Base-by-base conservation (phyloP, 2,329 filamentous ascomycete species). In the Hymenoscyphus fraxineus region DNA sequence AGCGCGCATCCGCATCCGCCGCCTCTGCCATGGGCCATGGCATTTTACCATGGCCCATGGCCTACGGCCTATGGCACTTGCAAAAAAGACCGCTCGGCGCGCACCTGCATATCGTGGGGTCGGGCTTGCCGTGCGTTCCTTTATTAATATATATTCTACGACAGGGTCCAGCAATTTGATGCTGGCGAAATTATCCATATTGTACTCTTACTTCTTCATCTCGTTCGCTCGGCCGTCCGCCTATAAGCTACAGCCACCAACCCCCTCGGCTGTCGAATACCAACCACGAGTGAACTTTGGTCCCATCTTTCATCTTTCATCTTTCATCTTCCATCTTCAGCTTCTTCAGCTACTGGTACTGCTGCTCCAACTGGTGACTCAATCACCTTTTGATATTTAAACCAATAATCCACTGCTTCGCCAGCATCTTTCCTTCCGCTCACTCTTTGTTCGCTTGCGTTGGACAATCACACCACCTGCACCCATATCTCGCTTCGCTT, bases 161-260 rank as follows among this genome's bases (percentile, higher is more conserved):
- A 22, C 44, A 47, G 44, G 44, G 44, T 22, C 44, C 44, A 22
- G n/a, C n/a, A 10, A 19, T n/a, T 44, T n/a, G 19, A n/a, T n/a
- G 19, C 44, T 10, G 19, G 7, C 22, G n/a, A 22, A 35, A 19
- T 47, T 57, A 62, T 44, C 60, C 60, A 58, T 58, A 47, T 54
- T 61, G 15, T 51, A 27, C 27, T 27, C 27, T 27, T 27, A 27
- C 27, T 51, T 19, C 12, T 51, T 51, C 44, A 62, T 57, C 19
- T 62, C 54, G 19, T 47, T 44, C 35, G 47, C 16, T 32, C 31
- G 31, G 27, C 55, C 27, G 27, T 27, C 27, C 27, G 31, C 55
- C 27, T 57, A 57, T 57, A 32, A 57, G 31, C 13, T 35, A 16
- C 27, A 51, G n/a, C 31, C 44, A 27, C 44, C 44, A 51, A 51